These are phyloP conservation scores for Diaporthe destruens DNA, from an alignment of 2,329 filamentous ascomycete genomes.

Conservation along the genomic window DNA sequence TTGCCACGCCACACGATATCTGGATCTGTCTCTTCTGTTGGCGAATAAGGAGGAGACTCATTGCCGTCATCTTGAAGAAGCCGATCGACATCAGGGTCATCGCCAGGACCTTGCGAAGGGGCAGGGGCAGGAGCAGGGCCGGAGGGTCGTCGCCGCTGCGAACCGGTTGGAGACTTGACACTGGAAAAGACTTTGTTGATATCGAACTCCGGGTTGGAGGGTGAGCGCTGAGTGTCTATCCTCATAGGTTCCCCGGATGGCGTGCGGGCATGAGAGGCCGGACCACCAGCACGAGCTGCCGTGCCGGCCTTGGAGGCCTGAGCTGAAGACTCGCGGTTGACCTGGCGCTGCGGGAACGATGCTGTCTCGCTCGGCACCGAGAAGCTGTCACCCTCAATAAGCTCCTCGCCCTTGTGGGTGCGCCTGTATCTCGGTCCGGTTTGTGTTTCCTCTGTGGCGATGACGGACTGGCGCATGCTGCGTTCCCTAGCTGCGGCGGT, in stretches of 20 bases:
- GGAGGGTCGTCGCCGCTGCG: conserved; percentile 62
- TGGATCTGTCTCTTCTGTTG: conserved; percentile 79
- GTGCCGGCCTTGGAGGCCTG: conserved; percentile 36
- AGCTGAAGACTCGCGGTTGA: conserved; percentile 47
- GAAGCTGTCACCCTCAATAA: conserved; percentile 81
- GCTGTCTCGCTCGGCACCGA: conserved; percentile 52
- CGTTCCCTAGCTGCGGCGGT: conserved; percentile 82
- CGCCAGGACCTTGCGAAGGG: conserved; percentile 66
- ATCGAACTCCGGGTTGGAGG: conserved; percentile 75
- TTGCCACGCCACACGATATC: conserved; percentile 83
- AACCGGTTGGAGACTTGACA: conserved; percentile 78
- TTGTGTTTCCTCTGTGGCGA: conserved; percentile 80
- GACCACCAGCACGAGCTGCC: conserved; percentile 7
- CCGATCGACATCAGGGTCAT: conserved; percentile 91
- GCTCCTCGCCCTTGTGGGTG: conserved; percentile 95
- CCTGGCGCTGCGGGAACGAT: conserved; percentile 53
- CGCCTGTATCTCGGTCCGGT: conserved; percentile 78
- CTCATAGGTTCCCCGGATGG: conserved; percentile 50
- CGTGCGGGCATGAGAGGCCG: conserved; percentile 38
- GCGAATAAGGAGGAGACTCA: conserved; percentile 85
- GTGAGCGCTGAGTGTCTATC: conserved; percentile 66
- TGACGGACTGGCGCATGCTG: conserved; percentile 85
- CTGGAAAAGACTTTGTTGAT: conserved; percentile 88
- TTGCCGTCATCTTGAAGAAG: conserved; percentile 86
- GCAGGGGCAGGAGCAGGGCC: conserved; percentile 58